phyloP scores from a whole-genome alignment of 169 alveolate genomes.

The Cryptosporidium felis region DNA sequence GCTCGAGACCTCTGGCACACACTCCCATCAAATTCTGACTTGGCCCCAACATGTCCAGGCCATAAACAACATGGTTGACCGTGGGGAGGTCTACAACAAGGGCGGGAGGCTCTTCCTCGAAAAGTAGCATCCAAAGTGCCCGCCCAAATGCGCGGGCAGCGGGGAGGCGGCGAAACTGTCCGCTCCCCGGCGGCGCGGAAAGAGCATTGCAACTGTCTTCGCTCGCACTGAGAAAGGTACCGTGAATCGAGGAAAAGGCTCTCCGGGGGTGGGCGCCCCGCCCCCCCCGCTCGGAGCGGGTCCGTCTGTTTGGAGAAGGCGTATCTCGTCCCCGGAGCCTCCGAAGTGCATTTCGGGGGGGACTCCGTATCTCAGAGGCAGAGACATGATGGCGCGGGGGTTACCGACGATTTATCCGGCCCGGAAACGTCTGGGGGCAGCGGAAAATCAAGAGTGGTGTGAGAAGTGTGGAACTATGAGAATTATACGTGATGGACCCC shows the following conservation, averaged over 20 bases:
- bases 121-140: neutral
- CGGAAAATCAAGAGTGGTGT: neutral
- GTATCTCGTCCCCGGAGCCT: too few species aligned
- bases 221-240: too few species aligned
- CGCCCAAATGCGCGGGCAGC: neutral
- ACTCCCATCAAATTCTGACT: slow-evolving; percentile 6
- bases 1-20: neutral
- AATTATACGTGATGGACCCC: slow-evolving; percentile 15
- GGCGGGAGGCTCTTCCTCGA: slow-evolving; percentile 65
- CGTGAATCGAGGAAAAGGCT: too few species aligned
- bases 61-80: slow-evolving; percentile 62
- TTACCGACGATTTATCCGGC: too few species aligned
- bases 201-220: too few species aligned
- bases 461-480: slow-evolving; percentile 48
- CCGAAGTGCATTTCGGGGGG: too few species aligned
- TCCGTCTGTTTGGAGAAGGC: neutral
- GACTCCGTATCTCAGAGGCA: too few species aligned
- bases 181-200: too few species aligned
- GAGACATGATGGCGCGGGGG: too few species aligned
- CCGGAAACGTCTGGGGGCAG: neutral
- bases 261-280: too few species aligned
- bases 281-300: neutral
- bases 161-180: too few species aligned
- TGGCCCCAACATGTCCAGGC: slow-evolving; percentile 70
- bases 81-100: slow-evolving; percentile 46